Evolutionary conservation across 2,329 filamentous ascomycete species (phyloP), one percentile per base, ranked within the genome.

Genomic region (Aspergillus brasiliensis): DNA sequence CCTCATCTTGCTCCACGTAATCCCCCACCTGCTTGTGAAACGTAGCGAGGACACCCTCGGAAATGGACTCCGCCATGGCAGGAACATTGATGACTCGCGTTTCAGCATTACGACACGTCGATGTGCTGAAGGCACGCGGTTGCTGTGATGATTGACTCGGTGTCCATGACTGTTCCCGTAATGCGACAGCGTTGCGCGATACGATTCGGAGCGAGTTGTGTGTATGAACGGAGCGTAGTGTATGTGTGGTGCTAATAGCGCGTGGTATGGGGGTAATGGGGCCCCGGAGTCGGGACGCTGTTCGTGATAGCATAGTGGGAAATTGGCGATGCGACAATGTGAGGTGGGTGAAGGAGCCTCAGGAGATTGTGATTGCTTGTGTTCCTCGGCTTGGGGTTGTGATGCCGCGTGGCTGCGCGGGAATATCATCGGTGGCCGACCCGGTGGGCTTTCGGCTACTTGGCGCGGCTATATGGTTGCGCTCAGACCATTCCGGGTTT

Each of bases 21-120:
- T 99, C 94, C 72, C 95, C 95, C 69, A 97, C 83, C 80, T 94
- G 83, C 86, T 49, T 17, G 21, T 44, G 28, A 8, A 55, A 15
- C n/a, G 56, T 31, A 57, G 40, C 97, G 72, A 99, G 78, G 19
- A 94, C 98, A 63, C 95, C 95, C 80, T 99, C 95, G 47, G 92
- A 96, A 77, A 99, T 98, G 51, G 95, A 98, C 80, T 99, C 95
- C 65, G 95, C 95, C 95, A 99, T 98, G 75, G 94, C 87, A 37
- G 95, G 95, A 67, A 98, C 95, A 81, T 97, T 94, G 77, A 98
- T 88, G 64, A 93, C 81, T 19, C 40, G 19, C 13, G 19, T 44
- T 23, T 44, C 19, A 8, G 3, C 8, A 2, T 8, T 21, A 44
- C 21, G 2, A 23, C 21, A 10, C 3, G 40, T 10, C 3, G 40